Percentiles rank a stretch among this genome's conserved stretches.
phyloP scores from a whole-genome alignment of 352 stramenopile genomes.

The Phytophthora kernoviae region DNA sequence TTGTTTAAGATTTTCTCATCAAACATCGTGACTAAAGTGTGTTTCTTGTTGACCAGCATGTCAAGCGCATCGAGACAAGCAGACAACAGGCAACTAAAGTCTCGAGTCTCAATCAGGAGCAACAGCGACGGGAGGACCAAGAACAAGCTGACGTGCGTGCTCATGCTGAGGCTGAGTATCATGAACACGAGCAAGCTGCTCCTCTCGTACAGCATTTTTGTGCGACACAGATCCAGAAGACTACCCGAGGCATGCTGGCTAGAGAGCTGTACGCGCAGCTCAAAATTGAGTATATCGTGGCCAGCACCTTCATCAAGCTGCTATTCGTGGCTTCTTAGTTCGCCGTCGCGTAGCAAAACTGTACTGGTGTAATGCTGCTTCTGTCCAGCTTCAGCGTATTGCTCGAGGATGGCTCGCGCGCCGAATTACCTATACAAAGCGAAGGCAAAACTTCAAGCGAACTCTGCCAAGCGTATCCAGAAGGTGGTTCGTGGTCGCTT shows the following conservation, averaged over 20 bases:
- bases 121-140: slow-evolving; percentile 33
- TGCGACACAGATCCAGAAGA: slow-evolving; percentile 79
- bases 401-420: slow-evolving; percentile 62
- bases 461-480: slow-evolving; percentile 43
- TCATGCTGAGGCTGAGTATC: slow-evolving; percentile 7
- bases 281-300: slow-evolving; percentile 71
- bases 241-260: slow-evolving; percentile 72
- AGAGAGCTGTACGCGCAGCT: slow-evolving; percentile 56
- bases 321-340: slow-evolving; percentile 67
- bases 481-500: slow-evolving; percentile 59
- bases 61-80: slow-evolving; percentile 23
- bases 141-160: slow-evolving; percentile 17
- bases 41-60: slow-evolving; percentile 12
- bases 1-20: neutral
- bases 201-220: slow-evolving; percentile 70
- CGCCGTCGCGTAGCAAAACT: slow-evolving; percentile 65
- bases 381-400: slow-evolving; percentile 60
- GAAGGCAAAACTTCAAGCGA: slow-evolving; percentile 22
- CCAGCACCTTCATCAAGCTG: slow-evolving; percentile 83
- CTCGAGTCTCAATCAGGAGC: slow-evolving; percentile 30
- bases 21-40: neutral
- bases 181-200: slow-evolving; percentile 20
- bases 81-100: slow-evolving; percentile 6
- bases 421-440: slow-evolving; percentile 25
- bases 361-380: slow-evolving; percentile 69